Conservation (phyloP, 2,329 filamentous ascomycete species). For the Xylariales sp. region DNA sequence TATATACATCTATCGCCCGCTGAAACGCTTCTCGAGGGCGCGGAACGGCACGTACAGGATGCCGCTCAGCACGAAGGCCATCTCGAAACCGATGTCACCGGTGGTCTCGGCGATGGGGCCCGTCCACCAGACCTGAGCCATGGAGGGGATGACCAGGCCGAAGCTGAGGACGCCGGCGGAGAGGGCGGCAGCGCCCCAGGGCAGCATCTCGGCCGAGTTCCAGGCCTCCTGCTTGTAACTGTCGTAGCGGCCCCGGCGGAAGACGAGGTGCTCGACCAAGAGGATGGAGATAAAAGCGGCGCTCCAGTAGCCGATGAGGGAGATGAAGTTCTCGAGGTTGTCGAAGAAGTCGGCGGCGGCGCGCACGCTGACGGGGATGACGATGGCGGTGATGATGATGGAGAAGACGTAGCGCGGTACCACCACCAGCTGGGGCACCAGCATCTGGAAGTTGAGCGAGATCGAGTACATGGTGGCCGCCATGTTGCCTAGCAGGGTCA, state of each 20-base stretch:
- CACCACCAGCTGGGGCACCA: slow-evolving; percentile 50
- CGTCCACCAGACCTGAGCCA: slow-evolving; percentile 57
- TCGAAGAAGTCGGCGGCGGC: slow-evolving; percentile 54
- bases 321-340: slow-evolving; percentile 52
- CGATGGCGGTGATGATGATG: slow-evolving; percentile 51
- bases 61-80: slow-evolving; percentile 49
- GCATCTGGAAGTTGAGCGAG: slow-evolving; percentile 60
- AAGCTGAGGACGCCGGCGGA: slow-evolving; percentile 30
- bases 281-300: slow-evolving; percentile 50
- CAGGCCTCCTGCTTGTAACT: slow-evolving; percentile 32
- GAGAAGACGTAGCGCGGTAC: slow-evolving; percentile 56
- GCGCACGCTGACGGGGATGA: slow-evolving; percentile 54
- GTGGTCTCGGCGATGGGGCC: slow-evolving; percentile 56
- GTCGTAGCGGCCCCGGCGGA: slow-evolving; percentile 26
- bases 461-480: slow-evolving; percentile 58
- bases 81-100: slow-evolving; percentile 63
- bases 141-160: slow-evolving; percentile 51
- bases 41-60: slow-evolving; percentile 38
- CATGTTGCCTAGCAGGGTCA: slow-evolving; percentile 56
- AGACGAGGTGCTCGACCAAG: slow-evolving; percentile 32
- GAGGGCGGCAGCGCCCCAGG: slow-evolving; percentile 34
- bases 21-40: slow-evolving; percentile 29
- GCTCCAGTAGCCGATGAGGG: slow-evolving; percentile 56
- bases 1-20: slow-evolving; percentile 15
- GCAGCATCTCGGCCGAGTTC: slow-evolving; percentile 31